phyloP scores from a whole-genome alignment of 2,329 filamentous ascomycete genomes.

The Helicocarpus griseus region DNA sequence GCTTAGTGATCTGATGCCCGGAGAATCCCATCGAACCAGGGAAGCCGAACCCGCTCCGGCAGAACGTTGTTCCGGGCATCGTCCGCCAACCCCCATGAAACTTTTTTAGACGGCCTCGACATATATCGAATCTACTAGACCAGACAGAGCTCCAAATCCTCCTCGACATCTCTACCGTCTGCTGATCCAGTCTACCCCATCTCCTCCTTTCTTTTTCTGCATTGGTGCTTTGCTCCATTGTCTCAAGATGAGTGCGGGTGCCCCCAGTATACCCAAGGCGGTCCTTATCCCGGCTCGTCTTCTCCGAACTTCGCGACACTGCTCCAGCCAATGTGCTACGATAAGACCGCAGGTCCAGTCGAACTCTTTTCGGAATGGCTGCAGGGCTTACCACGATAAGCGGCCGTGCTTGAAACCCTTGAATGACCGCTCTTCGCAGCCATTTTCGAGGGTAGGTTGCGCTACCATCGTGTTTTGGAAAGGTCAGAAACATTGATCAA shows the following conservation, averaged over 20 bases:
- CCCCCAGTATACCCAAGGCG: conserved; percentile 33
- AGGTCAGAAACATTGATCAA: too few species aligned
- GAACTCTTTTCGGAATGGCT: conserved; percentile 25
- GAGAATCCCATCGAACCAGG: conserved; percentile 5
- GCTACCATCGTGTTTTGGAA: neutral
- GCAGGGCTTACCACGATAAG: conserved; percentile 17
- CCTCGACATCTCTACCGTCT: too few species aligned
- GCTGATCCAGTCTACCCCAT: too few species aligned
- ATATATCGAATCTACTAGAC: conserved; percentile 8
- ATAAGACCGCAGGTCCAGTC: conserved; percentile 25
- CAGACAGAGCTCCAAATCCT: too few species aligned
- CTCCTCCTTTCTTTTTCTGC: neutral
- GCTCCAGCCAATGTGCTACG: conserved; percentile 25
- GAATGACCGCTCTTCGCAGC: conserved; percentile 15
- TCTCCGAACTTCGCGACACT: conserved; percentile 31
- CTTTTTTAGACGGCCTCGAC: conserved; percentile 17
- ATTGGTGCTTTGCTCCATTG: conserved; percentile 11
- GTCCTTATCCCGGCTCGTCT: conserved; percentile 34
- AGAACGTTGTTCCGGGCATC: conserved; percentile 19
- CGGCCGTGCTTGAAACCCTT: conserved; percentile 19
- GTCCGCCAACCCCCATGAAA: conserved; percentile 13
- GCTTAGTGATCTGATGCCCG: neutral
- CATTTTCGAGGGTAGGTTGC: conserved; percentile 24
- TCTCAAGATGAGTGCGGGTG: conserved; percentile 30
- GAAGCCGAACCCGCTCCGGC: conserved; percentile 23